A percentile compares a stretch with the other conserved stretches of the same genome.
These are phyloP conservation scores for Seminavis robusta DNA, from an alignment of 108 stramenopile genomes.

Conservation along the genomic window DNA sequence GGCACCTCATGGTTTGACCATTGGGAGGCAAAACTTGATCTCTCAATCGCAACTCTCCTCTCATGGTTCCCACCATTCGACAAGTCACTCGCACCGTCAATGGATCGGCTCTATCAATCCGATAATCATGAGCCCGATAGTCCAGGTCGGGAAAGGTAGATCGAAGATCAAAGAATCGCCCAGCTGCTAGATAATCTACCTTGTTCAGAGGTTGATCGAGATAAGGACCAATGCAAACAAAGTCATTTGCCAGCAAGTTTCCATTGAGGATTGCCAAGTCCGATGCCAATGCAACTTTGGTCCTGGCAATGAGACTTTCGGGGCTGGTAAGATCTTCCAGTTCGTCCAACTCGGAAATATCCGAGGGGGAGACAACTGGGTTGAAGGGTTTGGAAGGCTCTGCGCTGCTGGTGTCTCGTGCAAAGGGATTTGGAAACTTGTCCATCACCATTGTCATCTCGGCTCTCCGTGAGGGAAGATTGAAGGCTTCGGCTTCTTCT, in stretches of 20 bases:
- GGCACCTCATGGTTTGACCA: constrained; percentile 39
- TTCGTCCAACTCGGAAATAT: no score
- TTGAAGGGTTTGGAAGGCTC: no score
- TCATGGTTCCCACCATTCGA: constrained; percentile 38
- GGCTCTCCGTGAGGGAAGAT: no score
- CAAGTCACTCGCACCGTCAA: constrained; percentile 48
- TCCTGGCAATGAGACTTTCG: constrained; percentile 4
- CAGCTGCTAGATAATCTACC: constrained; percentile 47
- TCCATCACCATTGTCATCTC: no score
- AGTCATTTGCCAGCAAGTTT: constrained; percentile 19
- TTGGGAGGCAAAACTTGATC: constrained; percentile 28
- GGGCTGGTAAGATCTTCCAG: no score
- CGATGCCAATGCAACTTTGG: constrained; percentile 10
- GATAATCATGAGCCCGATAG: constrained; percentile 55
- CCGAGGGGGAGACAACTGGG: neutral
- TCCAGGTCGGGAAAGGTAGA: constrained; percentile 53
- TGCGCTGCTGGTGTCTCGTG: no score
- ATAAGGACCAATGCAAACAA: constrained; percentile 34
- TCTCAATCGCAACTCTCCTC: constrained; percentile 35
- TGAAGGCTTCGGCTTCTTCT: no score
- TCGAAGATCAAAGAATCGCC: constrained; percentile 46
- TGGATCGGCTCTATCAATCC: constrained; percentile 27
- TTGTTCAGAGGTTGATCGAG: constrained; percentile 38
- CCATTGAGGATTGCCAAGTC: constrained; percentile 20
- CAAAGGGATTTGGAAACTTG: no score